phyloP scores from a whole-genome alignment of 2,329 filamentous ascomycete genomes.

The Xylariaceae sp. region DNA sequence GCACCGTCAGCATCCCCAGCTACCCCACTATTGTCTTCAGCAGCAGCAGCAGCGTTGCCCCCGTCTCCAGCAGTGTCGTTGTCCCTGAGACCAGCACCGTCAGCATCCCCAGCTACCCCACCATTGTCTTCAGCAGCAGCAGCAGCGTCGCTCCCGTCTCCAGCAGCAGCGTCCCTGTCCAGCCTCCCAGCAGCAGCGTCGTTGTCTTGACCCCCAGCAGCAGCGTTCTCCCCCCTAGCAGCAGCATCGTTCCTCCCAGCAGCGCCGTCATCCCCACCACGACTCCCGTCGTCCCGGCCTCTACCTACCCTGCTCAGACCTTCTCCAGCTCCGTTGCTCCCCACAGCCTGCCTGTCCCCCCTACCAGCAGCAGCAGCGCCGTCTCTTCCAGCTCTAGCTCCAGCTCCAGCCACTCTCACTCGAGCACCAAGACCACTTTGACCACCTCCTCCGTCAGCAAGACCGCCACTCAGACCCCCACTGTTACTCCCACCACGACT shows the following conservation, averaged over 20 bases:
- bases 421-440: slow-evolving; percentile 1
- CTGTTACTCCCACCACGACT: neutral
- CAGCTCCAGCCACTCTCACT: neutral
- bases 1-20: too few relatives aligned
- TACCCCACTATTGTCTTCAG: too few relatives aligned
- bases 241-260: neutral
- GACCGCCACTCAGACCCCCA: slow-evolving; percentile 4
- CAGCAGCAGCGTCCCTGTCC: neutral
- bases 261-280: neutral
- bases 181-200: neutral
- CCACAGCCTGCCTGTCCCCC: too few relatives aligned
- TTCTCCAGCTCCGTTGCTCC: too few relatives aligned
- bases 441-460: slow-evolving; percentile 3
- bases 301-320: neutral
- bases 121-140: neutral
- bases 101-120: neutral
- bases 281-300: neutral
- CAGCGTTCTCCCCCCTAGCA: neutral
- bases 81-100: neutral
- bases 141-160: neutral
- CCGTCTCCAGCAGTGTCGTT: too few relatives aligned
- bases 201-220: neutral
- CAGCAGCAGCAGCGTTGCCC: too few relatives aligned
- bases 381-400: neutral
- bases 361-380: too few relatives aligned